A percentile compares a stretch with the other conserved stretches of the same genome.
These are phyloP conservation scores for Mycena polygramma DNA, from an alignment of 768 basidiomycete genomes.

Conservation along the genomic window DNA sequence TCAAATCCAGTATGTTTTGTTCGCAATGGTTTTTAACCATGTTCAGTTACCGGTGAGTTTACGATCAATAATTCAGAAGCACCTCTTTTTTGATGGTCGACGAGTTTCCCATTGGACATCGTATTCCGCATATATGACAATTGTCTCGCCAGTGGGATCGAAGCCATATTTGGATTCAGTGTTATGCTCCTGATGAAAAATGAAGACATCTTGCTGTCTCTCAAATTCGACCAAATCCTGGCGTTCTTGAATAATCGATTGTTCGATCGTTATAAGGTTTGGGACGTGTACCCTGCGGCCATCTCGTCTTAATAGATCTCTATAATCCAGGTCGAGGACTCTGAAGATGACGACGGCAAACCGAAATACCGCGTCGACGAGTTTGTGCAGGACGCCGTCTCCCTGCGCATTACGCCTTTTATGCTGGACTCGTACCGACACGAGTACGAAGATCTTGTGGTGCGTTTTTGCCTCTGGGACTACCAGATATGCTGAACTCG, in stretches of 20 bases:
- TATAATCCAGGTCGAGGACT: slow-evolving; percentile 42
- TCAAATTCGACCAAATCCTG: slow-evolving; percentile 95
- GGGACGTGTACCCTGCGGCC: slow-evolving; percentile 11
- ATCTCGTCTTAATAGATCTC: not conserved
- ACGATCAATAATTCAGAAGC: not conserved
- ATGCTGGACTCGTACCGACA: slow-evolving; percentile 93
- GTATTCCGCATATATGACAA: slow-evolving; percentile 98
- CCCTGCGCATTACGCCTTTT: slow-evolving; percentile 91
- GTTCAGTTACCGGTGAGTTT: slow-evolving; percentile 89
- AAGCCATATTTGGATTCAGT: slow-evolving; percentile 97
- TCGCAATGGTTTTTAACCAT: slow-evolving; percentile 99
- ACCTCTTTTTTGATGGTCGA: slow-evolving; percentile 13
- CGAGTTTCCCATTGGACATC: slow-evolving; percentile 92
- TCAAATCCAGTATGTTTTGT: slow-evolving; percentile 99
- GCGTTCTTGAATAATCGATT: slow-evolving; percentile 84
- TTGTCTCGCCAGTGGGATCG: slow-evolving; percentile 95
- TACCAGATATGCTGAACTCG: slow-evolving; percentile 4
- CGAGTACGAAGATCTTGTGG: slow-evolving; percentile 88
- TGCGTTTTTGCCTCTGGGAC: slow-evolving; percentile 41
- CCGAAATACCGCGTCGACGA: slow-evolving; percentile 77
- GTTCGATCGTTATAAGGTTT: slow-evolving; percentile 85
- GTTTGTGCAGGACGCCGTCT: slow-evolving; percentile 90
- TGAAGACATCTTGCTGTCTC: slow-evolving; percentile 78
- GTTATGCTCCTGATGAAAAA: slow-evolving; percentile 89
- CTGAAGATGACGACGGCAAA: slow-evolving; percentile 44